Evolutionary conservation across 2,329 filamentous ascomycete species (phyloP), one percentile per base, ranked within the genome.

Genomic region (Epichloe scottii): DNA sequence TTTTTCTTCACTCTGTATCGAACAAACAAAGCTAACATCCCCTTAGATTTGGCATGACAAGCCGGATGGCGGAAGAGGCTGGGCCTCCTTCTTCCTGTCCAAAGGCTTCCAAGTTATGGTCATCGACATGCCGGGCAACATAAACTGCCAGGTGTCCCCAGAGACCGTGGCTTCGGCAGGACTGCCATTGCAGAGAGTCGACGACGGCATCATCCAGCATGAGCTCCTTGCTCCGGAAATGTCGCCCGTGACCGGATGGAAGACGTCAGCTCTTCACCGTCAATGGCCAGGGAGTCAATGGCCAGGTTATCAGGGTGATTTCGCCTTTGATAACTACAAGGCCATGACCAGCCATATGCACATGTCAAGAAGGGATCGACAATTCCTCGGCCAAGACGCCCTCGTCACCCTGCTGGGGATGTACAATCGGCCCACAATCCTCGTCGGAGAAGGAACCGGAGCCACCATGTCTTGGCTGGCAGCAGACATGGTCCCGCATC

Each of bases 401-500:
- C 68, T 74, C 7, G 60, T 62, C 3, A 64, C 63, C 1, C 66
- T 78, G 2, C 65, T 79, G 11, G 62, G 71, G 14, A 59, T 55
- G 10, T 71, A 72, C 15, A 72, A 69, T 3, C 62, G 61, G 8
- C 46, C 46, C 11, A 65, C 66, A 0, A 62, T 75, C 40, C 57
- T 79, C 3, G 54, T 82, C 11, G 71, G 71, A 0, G 73, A 81
- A 54, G 76, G 73, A 0, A 69, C 76, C 15, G 72, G 73, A 4
- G 70, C 71, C 1, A 65, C 65, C 11, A 68, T 70, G 53, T 69
- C 66, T 8, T 77, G 69, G 70, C 64, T 73, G 8, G 66, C 73
- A 8, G 73, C 71, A 2, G 78, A 82, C 55, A 60, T 63, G 2
- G 60, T 68, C 3, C 76, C 78, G 0, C 56, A 70, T 0, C 62